Evolutionary conservation across 768 basidiomycete genomes (phyloP).

Genomic region (Trametes sanguinea): DNA sequence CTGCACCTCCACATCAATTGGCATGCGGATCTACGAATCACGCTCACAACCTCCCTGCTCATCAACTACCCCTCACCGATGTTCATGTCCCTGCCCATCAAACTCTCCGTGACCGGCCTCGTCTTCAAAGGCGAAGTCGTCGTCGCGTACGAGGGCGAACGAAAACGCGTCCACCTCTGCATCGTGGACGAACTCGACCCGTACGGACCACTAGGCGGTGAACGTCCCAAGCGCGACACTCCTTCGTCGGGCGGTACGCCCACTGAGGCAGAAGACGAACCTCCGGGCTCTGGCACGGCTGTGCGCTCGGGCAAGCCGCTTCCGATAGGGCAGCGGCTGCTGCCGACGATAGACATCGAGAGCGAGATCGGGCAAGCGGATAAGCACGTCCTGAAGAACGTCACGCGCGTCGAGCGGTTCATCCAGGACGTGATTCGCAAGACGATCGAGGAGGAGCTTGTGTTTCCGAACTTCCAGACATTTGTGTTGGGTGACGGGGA

Average conservation of each 20-base stretch:
- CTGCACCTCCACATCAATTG: conserved; percentile 84
- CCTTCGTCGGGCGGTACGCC: conserved; percentile 50
- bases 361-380: conserved; percentile 96
- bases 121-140: conserved; percentile 86
- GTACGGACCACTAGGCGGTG: conserved; percentile 63
- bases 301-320: conserved; percentile 61
- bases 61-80: conserved; percentile 96
- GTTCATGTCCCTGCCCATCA: conserved; percentile 97
- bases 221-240: conserved; percentile 33
- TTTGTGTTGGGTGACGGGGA: conserved; percentile 32
- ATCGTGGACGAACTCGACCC: conserved; percentile 88
- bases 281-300: conserved; percentile 32
- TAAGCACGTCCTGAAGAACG: conserved; percentile 94
- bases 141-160: conserved; percentile 87
- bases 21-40: conserved; percentile 86
- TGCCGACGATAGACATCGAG: conserved; percentile 90
- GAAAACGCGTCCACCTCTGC: conserved; percentile 81
- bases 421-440: conserved; percentile 95
- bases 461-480: conserved; percentile 96
- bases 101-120: conserved; percentile 87
- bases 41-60: conserved; percentile 87
- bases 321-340: conserved; percentile 78
- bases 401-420: conserved; percentile 92
- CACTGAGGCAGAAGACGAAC: conserved; percentile 65
- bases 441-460: conserved; percentile 92